A percentile compares a stretch with the other conserved stretches of the same genome.
Evolutionary conservation across 2,329 filamentous ascomycete species (phyloP).

Genomic region (Xylariaceae sp.): DNA sequence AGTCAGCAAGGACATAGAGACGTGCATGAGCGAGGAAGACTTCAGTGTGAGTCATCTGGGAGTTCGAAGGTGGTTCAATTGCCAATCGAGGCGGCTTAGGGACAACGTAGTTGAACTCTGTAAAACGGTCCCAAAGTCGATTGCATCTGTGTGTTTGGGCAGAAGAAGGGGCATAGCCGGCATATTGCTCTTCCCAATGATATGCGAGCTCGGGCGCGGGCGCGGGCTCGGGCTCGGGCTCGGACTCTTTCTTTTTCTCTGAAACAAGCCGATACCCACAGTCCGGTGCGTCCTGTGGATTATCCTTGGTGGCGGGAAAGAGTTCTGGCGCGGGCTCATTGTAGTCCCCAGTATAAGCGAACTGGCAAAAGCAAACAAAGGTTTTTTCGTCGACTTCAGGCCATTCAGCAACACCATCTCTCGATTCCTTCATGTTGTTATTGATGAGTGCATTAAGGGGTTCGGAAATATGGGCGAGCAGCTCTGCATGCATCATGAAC

Average conservation of each 20-base stretch:
- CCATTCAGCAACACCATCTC: slow-evolving; percentile 43
- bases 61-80: slow-evolving; percentile 6
- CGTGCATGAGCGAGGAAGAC: slow-evolving; percentile 44
- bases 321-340: slow-evolving; percentile 34
- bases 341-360: slow-evolving; percentile 53
- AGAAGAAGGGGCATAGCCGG: too few species aligned
- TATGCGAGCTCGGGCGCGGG: too few species aligned
- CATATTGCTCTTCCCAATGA: too few species aligned
- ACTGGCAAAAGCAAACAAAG: slow-evolving; percentile 51
- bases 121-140: not conserved
- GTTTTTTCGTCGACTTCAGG: slow-evolving; percentile 52
- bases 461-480: slow-evolving; percentile 47
- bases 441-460: slow-evolving; percentile 48
- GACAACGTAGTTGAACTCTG: not conserved
- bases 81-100: not conserved
- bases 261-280: not conserved
- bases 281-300: not conserved
- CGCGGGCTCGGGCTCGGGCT: too few species aligned
- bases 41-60: slow-evolving; percentile 18
- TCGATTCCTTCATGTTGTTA: slow-evolving; percentile 48
- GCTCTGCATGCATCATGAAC: slow-evolving; percentile 48
- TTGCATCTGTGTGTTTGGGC: not conserved
- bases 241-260: not conserved
- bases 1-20: slow-evolving; percentile 45
- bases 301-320: not conserved